Evolutionary conservation across 2,329 filamentous ascomycete genomes (phyloP), one percentile per base, ranked within the genome.

Genomic region (Penicillium sp.): DNA sequence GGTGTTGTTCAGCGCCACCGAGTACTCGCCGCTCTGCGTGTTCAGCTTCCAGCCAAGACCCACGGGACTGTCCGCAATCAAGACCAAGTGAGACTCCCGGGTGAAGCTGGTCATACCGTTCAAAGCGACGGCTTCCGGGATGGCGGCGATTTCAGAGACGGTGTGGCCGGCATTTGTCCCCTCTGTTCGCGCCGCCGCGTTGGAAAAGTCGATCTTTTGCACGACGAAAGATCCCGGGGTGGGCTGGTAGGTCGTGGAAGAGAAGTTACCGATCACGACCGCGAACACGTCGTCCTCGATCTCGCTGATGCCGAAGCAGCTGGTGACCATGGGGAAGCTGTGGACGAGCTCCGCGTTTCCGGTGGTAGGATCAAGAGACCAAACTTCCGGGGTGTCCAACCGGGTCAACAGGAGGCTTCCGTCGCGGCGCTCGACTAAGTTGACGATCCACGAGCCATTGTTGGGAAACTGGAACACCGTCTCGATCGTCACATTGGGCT

Each of bases 391-490:
- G 3, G 49, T 53, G 13, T 60, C 58, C 8, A 61, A 38, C 6
- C 55, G 58, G 3, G 55, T 60, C 6, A 61, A 33, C 1, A 61
- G 46, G 2, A 61, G 36, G 29, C 45, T 55, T 4, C 58, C 58
- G n/a, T 60, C 47, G 1, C 48, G 33, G 28, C 58, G 55, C 1
- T 58, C 25, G 12, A 43, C 52, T 5, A 61, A 9, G 27, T 61
- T 61, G 40, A 51, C 45, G 26, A 61, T 37, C 57, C 57, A 61
- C 4, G 58, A 58, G 43, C 55, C 58, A 39, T 60, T 61, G 35
- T 58, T 48, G 4, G 54, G 52, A 34, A 61, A 61, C 40, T 61
- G 57, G 24, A 51, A 60, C 12, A 61, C 35, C 1, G 53, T 56
- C 42, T 58, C 50, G 3, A 58, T 47, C 33, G 52, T 39, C 5